Conservation (phyloP, 257 asterid genomes). For the Fraxinus pennsylvanica region DNA sequence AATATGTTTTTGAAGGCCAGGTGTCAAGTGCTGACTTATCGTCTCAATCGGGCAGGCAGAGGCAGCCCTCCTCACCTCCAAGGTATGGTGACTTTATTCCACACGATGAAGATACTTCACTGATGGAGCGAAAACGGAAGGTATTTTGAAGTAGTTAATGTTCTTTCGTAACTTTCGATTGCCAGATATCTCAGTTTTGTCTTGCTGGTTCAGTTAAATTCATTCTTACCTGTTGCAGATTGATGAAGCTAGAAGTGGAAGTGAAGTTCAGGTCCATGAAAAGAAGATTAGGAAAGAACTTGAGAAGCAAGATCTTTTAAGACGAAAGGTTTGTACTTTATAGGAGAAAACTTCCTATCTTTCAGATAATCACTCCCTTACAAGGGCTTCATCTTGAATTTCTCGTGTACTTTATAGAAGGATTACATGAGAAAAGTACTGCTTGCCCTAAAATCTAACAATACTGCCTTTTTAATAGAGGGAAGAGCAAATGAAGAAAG, state of each 20-base stretch:
- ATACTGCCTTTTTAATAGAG: constrained; percentile 44
- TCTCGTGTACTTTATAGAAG: neutral
- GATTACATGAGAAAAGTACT: neutral
- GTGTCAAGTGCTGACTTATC: constrained; percentile 36
- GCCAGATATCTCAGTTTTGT: constrained; percentile 2
- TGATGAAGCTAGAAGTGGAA: constrained; percentile 69
- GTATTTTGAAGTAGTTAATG: constrained; percentile 36
- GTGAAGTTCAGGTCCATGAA: constrained; percentile 74
- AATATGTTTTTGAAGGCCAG: constrained; percentile 65
- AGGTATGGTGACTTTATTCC: constrained; percentile 33
- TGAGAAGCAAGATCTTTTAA: constrained; percentile 80
- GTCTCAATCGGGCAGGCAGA: constrained; percentile 36
- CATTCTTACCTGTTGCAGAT: constrained; percentile 41
- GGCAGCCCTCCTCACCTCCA: constrained; percentile 38
- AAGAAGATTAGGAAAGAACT: constrained; percentile 76
- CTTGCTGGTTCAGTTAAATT: constrained; percentile 12
- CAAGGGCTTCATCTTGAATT: neutral
- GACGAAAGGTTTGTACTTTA: constrained; percentile 61
- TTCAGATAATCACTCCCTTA: too few species aligned
- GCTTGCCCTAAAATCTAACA: constrained; percentile 32
- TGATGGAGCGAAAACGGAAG: constrained; percentile 60
- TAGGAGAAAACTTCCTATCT: too few species aligned
- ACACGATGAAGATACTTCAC: constrained; percentile 37
- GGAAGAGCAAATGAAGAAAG: constrained; percentile 93
- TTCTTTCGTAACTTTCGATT: constrained; percentile 14